These are phyloP conservation scores for Salvia hispanica DNA, from an alignment of 257 asterid genomes.

Conservation along the genomic window DNA sequence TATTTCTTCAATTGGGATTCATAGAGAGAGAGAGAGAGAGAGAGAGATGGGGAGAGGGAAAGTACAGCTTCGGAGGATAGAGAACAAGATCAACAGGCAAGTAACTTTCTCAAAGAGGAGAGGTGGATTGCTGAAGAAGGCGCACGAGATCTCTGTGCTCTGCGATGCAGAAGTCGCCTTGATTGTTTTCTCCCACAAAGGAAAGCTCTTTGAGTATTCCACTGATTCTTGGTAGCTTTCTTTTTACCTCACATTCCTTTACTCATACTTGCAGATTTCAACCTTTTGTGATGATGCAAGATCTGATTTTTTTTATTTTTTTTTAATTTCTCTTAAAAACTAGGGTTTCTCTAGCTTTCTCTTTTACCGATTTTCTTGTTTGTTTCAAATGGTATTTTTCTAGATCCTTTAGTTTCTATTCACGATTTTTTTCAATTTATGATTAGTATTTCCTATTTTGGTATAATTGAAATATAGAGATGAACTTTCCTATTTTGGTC, in stretches of 20 bases:
- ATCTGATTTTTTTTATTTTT: slow-evolving; percentile 1
- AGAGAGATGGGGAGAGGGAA: slow-evolving; percentile 81
- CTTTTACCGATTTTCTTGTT: background rate
- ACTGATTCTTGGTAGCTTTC: slow-evolving; percentile 61
- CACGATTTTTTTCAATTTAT: background rate
- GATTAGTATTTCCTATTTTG: background rate
- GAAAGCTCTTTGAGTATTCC: slow-evolving; percentile 76
- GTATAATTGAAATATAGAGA: background rate
- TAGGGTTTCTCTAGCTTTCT: slow-evolving; percentile 25
- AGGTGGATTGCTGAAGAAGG: slow-evolving; percentile 74
- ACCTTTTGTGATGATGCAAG: slow-evolving; percentile 14
- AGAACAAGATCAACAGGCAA: slow-evolving; percentile 82
- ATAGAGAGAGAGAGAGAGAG: slow-evolving; percentile 22
- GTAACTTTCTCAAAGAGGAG: slow-evolving; percentile 89
- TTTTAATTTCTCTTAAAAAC: background rate
- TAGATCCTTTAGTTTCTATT: background rate
- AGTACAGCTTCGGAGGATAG: slow-evolving; percentile 73
- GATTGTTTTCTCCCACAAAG: slow-evolving; percentile 76
- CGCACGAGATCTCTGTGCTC: slow-evolving; percentile 80
- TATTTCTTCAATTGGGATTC: slow-evolving; percentile 19
- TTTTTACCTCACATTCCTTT: background rate
- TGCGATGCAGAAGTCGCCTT: slow-evolving; percentile 84
- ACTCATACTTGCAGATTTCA: background rate
- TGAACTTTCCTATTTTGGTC: no score
- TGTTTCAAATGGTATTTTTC: background rate